phyloP scores from a whole-genome alignment of 176 grass and related monocot genomes.

The Coix lacrymajobi region DNA sequence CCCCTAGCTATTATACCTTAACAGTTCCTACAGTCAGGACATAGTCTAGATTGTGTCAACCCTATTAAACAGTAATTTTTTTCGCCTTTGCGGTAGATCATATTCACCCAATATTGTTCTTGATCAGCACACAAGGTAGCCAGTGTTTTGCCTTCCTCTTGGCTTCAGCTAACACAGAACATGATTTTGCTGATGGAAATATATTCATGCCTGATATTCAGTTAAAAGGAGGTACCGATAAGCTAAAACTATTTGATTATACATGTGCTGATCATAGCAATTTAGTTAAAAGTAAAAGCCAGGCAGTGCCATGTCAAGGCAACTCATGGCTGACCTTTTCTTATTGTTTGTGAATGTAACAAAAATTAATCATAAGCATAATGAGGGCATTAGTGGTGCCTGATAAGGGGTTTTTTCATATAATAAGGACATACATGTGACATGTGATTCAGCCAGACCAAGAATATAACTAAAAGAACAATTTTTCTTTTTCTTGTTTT shows the following conservation, averaged over 20 bases:
- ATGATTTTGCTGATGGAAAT: neutral
- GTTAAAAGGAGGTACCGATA: neutral
- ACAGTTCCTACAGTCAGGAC: neutral
- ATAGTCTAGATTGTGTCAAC: neutral
- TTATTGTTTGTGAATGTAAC: neutral
- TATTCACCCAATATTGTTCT: neutral
- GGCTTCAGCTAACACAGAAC: neutral
- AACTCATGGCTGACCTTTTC: neutral
- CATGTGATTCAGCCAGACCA: neutral
- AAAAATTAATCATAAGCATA: neutral
- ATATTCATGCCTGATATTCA: neutral
- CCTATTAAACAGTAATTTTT: neutral
- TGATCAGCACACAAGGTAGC: neutral
- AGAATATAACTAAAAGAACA: slow-evolving; percentile 33
- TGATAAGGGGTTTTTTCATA: neutral
- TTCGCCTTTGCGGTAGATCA: neutral
- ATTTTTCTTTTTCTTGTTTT: slow-evolving; percentile 32
- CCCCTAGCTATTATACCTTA: too few relatives aligned
- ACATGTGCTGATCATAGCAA: neutral
- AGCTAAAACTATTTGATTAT: slow-evolving; percentile 12
- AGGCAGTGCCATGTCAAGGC: slow-evolving; percentile 1
- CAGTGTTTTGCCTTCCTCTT: neutral
- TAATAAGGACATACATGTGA: neutral
- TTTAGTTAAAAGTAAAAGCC: slow-evolving; percentile 4
- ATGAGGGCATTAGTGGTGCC: neutral